These are phyloP conservation scores for Catunica adiposa DNA, from an alignment of 2,329 filamentous ascomycete genomes.

Conservation along the genomic window DNA sequence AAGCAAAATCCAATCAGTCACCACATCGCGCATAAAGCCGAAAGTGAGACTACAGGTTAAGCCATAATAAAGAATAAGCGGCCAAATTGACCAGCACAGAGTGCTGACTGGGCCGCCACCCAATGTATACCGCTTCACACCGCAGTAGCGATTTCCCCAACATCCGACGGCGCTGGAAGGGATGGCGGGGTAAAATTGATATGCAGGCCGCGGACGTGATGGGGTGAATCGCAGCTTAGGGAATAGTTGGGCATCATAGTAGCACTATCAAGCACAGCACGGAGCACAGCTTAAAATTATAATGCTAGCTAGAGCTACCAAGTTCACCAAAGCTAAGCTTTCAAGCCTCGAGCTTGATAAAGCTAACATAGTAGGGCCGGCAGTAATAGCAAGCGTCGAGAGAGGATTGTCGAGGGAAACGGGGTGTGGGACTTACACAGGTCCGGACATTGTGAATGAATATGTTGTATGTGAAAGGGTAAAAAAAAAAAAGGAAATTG, in stretches of 20 bases:
- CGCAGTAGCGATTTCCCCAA: neutral
- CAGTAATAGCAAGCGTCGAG: neutral
- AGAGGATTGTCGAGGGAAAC: neutral
- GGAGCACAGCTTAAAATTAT: too few relatives aligned
- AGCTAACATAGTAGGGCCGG: neutral
- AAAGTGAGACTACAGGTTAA: neutral
- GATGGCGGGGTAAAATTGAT: conserved; percentile 4
- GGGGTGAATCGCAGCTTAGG: too few relatives aligned
- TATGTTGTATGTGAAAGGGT: conserved; percentile 2
- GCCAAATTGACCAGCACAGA: neutral
- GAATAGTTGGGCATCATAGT: too few relatives aligned
- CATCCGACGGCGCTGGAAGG: neutral
- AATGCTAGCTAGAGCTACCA: neutral
- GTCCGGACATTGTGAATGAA: conserved; percentile 42
- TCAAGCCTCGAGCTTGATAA: neutral
- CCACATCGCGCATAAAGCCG: neutral
- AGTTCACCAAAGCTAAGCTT: neutral
- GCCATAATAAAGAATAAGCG: too few relatives aligned
- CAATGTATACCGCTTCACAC: neutral
- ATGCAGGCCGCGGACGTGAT: neutral
- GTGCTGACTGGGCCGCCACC: neutral
- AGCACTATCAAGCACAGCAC: too few relatives aligned
- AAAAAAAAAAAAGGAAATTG: neutral
- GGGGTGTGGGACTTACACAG: conserved; percentile 41
- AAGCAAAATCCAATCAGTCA: neutral